Conservation (phyloP, 2,329 filamentous ascomycete genomes). For the Hymenoscyphus fraxineus region DNA sequence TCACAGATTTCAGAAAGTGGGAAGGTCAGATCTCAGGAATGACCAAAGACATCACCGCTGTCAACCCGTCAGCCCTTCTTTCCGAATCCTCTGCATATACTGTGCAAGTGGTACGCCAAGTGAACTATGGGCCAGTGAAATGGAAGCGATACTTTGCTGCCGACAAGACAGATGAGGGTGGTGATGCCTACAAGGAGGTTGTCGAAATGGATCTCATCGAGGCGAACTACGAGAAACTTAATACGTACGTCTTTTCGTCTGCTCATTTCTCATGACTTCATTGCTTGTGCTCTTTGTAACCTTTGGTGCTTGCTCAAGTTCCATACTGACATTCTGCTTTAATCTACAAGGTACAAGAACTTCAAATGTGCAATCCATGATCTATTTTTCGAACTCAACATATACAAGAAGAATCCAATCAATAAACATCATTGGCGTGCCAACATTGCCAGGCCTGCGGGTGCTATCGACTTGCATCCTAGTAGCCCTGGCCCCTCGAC, state of each 20-base stretch:
- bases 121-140: conserved; percentile 44
- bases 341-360: conserved; percentile 42
- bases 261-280: background rate
- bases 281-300: too few relatives aligned
- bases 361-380: conserved; percentile 42
- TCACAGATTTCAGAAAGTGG: conserved; percentile 3
- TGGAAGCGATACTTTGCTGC: conserved; percentile 42
- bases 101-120: conserved; percentile 43
- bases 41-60: background rate
- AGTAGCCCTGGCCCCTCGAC: background rate
- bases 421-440: conserved; percentile 45
- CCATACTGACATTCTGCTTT: background rate
- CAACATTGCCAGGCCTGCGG: conserved; percentile 40
- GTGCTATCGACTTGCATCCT: conserved; percentile 37
- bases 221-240: conserved; percentile 44
- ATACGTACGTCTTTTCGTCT: conserved; percentile 36
- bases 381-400: conserved; percentile 47
- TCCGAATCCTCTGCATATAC: conserved; percentile 21
- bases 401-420: conserved; percentile 45
- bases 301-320: background rate
- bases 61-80: background rate
- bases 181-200: conserved; percentile 35
- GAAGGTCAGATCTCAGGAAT: background rate
- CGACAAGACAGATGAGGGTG: background rate
- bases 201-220: conserved; percentile 39